Evolutionary conservation across 257 asterid species (phyloP).

Genomic region (Salvia rosmarinus): DNA sequence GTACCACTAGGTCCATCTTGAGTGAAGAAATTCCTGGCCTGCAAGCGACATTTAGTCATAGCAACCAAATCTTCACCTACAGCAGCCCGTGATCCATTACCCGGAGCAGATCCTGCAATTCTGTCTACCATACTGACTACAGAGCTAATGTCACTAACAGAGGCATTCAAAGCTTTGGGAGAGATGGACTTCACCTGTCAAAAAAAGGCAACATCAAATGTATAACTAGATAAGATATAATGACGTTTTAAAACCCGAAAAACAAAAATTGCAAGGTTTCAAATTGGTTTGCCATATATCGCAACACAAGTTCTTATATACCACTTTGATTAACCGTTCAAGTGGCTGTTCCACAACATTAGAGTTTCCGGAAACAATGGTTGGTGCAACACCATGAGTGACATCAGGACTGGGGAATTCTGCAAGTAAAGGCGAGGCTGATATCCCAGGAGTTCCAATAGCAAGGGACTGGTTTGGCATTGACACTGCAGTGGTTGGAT

Average conservation of each 20-base stretch:
- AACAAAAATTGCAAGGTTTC: neutral
- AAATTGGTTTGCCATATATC: neutral
- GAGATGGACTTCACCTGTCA: slow-evolving; percentile 79
- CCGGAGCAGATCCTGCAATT: slow-evolving; percentile 98
- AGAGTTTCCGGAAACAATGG: slow-evolving; percentile 62
- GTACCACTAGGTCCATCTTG: slow-evolving; percentile 85
- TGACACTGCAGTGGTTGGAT: slow-evolving; percentile 57
- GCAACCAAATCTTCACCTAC: slow-evolving; percentile 98
- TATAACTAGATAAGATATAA: neutral
- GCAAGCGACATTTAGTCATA: slow-evolving; percentile 90
- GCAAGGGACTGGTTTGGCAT: slow-evolving; percentile 81
- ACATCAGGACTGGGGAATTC: slow-evolving; percentile 86
- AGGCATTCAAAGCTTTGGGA: slow-evolving; percentile 64
- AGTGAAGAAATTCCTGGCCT: slow-evolving; percentile 76
- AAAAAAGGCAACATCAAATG: slow-evolving; percentile 22
- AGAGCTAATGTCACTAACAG: slow-evolving; percentile 85
- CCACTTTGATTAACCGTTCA: slow-evolving; percentile 82
- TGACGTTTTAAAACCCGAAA: neutral
- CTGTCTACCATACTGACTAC: slow-evolving; percentile 94
- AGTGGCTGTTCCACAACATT: slow-evolving; percentile 75
- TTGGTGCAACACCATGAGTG: slow-evolving; percentile 64
- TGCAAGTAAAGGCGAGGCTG: slow-evolving; percentile 94
- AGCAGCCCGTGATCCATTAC: slow-evolving; percentile 98
- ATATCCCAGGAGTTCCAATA: slow-evolving; percentile 96
- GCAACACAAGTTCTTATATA: slow-evolving; percentile 38